Evolutionary conservation across 805 yeast genomes (phyloP).

Genomic region (Lipomyces sp.): DNA sequence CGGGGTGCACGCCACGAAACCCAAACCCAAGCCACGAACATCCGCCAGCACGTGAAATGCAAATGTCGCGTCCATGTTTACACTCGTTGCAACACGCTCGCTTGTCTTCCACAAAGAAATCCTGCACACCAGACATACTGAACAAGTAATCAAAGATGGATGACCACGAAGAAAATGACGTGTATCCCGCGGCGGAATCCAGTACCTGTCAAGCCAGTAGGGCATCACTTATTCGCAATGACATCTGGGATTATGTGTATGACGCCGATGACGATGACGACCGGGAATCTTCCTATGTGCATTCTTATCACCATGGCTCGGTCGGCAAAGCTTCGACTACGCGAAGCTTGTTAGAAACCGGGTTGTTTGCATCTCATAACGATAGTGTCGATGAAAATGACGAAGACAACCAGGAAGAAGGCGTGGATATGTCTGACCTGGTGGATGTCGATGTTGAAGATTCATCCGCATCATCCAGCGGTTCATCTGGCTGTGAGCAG

Average conservation of each 20-base stretch:
- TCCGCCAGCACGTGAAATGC: too few relatives aligned
- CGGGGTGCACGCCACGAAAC: too few relatives aligned
- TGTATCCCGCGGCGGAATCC: neutral
- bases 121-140: neutral
- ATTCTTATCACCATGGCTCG: neutral
- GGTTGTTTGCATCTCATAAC: neutral
- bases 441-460: neutral
- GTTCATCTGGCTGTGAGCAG: neutral
- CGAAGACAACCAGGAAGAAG: neutral
- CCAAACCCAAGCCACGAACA: too few relatives aligned
- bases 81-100: too few relatives aligned
- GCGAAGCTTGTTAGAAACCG: neutral
- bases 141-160: neutral
- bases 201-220: neutral
- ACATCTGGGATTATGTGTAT: conserved; percentile 1
- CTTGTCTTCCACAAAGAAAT: neutral
- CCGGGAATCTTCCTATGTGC: neutral
- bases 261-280: conserved; percentile 1
- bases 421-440: neutral
- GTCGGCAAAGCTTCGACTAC: neutral
- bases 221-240: neutral
- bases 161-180: neutral
- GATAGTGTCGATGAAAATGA: neutral
- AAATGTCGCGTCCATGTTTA: too few relatives aligned
- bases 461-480: neutral